Conservation (phyloP, 2,329 filamentous ascomycete species). For the Hypoxylon sp. region DNA sequence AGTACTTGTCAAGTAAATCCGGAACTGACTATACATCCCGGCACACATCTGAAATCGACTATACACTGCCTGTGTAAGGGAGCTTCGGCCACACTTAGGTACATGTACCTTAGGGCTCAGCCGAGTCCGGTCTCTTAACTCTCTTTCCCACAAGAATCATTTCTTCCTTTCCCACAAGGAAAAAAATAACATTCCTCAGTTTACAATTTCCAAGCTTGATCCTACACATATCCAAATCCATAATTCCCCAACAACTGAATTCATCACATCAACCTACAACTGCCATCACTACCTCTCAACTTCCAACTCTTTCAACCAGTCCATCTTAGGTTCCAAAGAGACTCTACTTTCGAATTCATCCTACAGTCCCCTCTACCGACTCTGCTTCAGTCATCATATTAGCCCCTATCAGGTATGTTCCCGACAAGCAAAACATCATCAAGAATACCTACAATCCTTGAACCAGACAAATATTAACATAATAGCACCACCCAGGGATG, state of each 20-base stretch:
- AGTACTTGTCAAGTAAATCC: neutral
- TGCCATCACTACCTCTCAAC: neutral
- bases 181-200: neutral
- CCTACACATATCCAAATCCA: neutral
- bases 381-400: neutral
- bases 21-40: neutral
- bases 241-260: neutral
- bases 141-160: neutral
- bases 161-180: neutral
- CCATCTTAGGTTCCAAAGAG: neutral
- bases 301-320: neutral
- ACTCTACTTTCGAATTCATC: neutral
- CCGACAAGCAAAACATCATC: neutral
- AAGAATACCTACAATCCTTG: neutral
- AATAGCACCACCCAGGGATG: neutral
- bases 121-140: neutral
- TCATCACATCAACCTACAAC: neutral
- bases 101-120: neutral
- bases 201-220: neutral
- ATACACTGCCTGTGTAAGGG: neutral
- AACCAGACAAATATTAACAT: neutral
- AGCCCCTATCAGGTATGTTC: neutral
- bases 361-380: neutral
- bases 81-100: neutral
- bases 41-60: neutral